Evolutionary conservation across 306 rosid genomes (phyloP).

Genomic region (Corylus heterophylla): DNA sequence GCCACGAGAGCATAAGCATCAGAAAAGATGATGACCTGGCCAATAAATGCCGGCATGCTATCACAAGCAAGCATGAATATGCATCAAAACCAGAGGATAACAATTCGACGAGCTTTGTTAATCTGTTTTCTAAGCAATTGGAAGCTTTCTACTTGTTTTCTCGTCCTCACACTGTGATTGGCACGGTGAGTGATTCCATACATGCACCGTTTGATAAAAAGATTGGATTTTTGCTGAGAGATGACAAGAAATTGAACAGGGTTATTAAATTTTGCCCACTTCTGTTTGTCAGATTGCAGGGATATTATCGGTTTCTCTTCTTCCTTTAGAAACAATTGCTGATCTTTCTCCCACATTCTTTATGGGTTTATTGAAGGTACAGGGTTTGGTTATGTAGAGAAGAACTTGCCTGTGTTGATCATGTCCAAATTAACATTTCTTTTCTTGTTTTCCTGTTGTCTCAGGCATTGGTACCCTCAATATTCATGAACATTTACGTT

Average conservation of each 20-base stretch:
- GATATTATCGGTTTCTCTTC: conserved; percentile 26
- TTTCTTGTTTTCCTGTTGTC: neutral
- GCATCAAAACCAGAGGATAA: neutral
- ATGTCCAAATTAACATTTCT: neutral
- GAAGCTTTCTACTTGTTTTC: conserved; percentile 24
- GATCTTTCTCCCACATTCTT: conserved; percentile 21
- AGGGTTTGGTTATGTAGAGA: neutral
- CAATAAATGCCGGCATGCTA: neutral
- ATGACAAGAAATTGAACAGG: neutral
- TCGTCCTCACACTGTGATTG: conserved; percentile 32
- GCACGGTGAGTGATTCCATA: conserved; percentile 12
- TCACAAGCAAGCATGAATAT: neutral
- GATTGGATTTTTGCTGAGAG: neutral
- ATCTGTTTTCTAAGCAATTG: conserved; percentile 9
- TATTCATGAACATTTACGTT: conserved; percentile 28
- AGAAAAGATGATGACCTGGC: neutral
- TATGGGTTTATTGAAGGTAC: conserved; percentile 25
- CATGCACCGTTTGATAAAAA: neutral
- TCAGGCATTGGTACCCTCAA: conserved; percentile 28
- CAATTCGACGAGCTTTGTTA: neutral
- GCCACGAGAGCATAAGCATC: neutral
- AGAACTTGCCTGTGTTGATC: neutral
- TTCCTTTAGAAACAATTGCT: conserved; percentile 21
- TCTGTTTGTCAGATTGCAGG: conserved; percentile 14
- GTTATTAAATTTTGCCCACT: neutral